Evolutionary conservation across 2,329 filamentous ascomycete genomes (phyloP).

Genomic region (Fusarium pseudoanthophilum): DNA sequence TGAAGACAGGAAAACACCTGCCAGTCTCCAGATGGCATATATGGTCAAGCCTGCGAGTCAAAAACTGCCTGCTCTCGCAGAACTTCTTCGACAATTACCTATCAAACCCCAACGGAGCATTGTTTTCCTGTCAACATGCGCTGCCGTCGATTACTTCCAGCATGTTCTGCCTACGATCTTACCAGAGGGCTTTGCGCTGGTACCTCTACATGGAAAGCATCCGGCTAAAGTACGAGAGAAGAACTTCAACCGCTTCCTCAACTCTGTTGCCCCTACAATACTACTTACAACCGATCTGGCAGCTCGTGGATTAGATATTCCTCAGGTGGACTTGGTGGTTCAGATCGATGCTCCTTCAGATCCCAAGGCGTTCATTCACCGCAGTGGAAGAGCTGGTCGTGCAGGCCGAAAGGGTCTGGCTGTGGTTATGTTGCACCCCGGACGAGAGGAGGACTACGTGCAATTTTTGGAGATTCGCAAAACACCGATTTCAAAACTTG

Average conservation of each 20-base stretch:
- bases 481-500: conserved; percentile 78
- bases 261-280: conserved; percentile 78
- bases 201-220: conserved; percentile 93
- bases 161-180: conserved; percentile 80
- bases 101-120: conserved; percentile 85
- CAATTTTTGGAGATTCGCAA: conserved; percentile 87
- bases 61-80: conserved; percentile 79
- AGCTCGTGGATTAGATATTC: conserved; percentile 90
- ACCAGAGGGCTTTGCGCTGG: conserved; percentile 72
- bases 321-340: conserved; percentile 88
- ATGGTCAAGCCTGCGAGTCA: conserved; percentile 78
- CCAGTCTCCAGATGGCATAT: conserved; percentile 93
- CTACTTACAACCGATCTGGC: conserved; percentile 94
- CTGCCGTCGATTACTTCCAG: conserved; percentile 93
- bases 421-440: conserved; percentile 85
- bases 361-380: conserved; percentile 94
- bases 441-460: conserved; percentile 89
- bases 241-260: conserved; percentile 85
- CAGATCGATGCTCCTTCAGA: conserved; percentile 87
- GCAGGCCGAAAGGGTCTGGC: conserved; percentile 89
- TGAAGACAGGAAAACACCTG: conserved; percentile 88
- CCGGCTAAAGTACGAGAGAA: conserved; percentile 86
- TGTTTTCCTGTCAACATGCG: conserved; percentile 92
- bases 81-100: conserved; percentile 75
- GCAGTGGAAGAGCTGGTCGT: conserved; percentile 87